Conservation (phyloP, 139 green algal genomes). For the Spirogloea muscicola region DNA sequence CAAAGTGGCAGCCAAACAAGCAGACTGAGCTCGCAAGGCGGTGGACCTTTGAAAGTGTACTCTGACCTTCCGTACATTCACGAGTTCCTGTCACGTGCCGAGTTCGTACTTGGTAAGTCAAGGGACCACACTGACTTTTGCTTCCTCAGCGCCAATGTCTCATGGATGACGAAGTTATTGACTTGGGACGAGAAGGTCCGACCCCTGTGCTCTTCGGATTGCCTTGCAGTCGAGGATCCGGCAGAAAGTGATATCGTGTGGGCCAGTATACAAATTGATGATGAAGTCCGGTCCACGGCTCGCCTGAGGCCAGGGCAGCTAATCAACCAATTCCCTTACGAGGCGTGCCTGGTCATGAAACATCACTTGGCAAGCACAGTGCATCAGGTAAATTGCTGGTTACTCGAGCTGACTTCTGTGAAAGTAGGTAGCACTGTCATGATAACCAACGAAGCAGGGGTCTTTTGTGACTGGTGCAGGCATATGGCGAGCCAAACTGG, state of each 20-base stretch:
- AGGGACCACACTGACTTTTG: background rate
- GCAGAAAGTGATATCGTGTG: slow-evolving; percentile 37
- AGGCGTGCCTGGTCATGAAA: slow-evolving; percentile 49
- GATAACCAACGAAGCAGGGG: too few relatives aligned
- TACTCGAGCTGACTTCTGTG: background rate
- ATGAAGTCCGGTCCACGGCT: slow-evolving; percentile 3
- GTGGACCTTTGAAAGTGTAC: background rate
- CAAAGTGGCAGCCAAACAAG: too few relatives aligned
- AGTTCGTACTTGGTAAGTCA: slow-evolving; percentile 16
- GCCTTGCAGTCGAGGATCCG: slow-evolving; percentile 19
- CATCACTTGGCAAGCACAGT: slow-evolving; percentile 40
- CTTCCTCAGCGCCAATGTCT: background rate
- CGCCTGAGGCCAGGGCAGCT: slow-evolving; percentile 7
- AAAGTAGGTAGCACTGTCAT: too few relatives aligned
- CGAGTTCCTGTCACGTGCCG: background rate
- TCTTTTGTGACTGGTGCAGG: slow-evolving; percentile 9
- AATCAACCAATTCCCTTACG: slow-evolving; percentile 44
- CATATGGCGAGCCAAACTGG: slow-evolving; percentile 19
- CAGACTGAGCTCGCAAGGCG: too few relatives aligned
- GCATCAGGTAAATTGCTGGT: slow-evolving; percentile 10
- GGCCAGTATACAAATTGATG: slow-evolving; percentile 28
- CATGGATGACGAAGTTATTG: background rate
- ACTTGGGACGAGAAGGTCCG: background rate
- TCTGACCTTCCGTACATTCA: background rate
- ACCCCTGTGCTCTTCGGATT: background rate